Base-by-base conservation (phyloP, 2,329 filamentous ascomycete genomes). In the Colletotrichum gigasporum region DNA sequence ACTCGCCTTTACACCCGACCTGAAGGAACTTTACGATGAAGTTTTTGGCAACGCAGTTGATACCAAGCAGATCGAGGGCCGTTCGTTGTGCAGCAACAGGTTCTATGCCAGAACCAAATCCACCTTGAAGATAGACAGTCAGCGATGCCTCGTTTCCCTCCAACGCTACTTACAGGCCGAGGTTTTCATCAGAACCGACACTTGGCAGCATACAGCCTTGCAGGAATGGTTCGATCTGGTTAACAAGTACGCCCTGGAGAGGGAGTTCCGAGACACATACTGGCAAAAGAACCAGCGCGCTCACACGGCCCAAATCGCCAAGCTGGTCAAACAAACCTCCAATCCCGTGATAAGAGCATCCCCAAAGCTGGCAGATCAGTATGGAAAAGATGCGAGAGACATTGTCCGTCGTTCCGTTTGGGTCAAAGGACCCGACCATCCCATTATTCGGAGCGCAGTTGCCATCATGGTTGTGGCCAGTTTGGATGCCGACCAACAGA, bases 391-490 rank as follows among this genome's bases (percentile, higher is more conserved):
- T 24, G 61, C 56, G 10, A 54, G 26, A 22, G 56, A 54, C n/a
- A 50, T 64, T 9, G 30, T 64, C 20, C 22, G 56, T 9, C 61
- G 56, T 14, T 64, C 61, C 3, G 56, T 64, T 12, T 55, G 28
- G 22, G 56, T 64, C 34, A 32, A 24, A 11, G 34, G 42, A 4
- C 26, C 35, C 1, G 56, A 44, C 16, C 61, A 64, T 18, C 56
- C 61, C 20, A 44, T 64, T 34, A 55, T 61, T 6, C 56, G 50
- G 1, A 64, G 61, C 18, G 61, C 61, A 2, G 61, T 61, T n/a
- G 61, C 61, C 35, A 61, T 61, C 26, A 64, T 64, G 61, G 42
- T 44, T 9, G 8, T 48, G 24, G 61, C 61, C 2, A 34, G 50
- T n/a, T n/a, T n/a, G 16, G 20, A 54, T 14, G 35, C 35, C 3